Conservation (phyloP, 495 filamentous ascomycete species). For the Xeromyces bisporus region DNA sequence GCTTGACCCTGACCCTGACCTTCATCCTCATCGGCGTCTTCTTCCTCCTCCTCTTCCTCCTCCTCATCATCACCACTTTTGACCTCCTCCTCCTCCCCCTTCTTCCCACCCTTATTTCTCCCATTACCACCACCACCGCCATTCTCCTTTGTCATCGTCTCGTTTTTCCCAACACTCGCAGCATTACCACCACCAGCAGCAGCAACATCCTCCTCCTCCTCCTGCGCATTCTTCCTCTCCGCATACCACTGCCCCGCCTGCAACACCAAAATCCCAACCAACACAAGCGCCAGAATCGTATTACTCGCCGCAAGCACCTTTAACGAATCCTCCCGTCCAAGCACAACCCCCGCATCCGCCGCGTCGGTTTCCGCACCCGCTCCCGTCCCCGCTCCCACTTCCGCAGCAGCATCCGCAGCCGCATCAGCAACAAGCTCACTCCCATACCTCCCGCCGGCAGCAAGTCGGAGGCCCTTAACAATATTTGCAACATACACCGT, state of each 20-base stretch:
- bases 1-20: no score
- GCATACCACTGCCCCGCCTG: constrained; percentile 99
- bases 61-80: no score
- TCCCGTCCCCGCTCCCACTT: no score
- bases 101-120: neutral
- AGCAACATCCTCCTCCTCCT: constrained; percentile 17
- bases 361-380: no score
- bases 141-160: neutral
- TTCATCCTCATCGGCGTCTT: no score
- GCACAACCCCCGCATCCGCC: constrained; percentile 19
- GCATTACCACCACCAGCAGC: neutral
- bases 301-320: constrained; percentile 90
- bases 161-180: neutral
- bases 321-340: constrained; percentile 68
- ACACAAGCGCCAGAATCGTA: constrained; percentile 79
- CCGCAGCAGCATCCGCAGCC: no score
- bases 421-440: constrained; percentile 22
- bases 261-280: constrained; percentile 78
- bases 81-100: neutral
- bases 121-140: neutral
- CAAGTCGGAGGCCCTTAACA: constrained; percentile 74
- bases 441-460: constrained; percentile 39
- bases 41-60: no score
- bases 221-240: constrained; percentile 76
- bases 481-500: constrained; percentile 91